Evolutionary conservation across 345 rosid species (phyloP), one percentile per base, ranked within the genome.

Genomic region (Populus ilicifolia): DNA sequence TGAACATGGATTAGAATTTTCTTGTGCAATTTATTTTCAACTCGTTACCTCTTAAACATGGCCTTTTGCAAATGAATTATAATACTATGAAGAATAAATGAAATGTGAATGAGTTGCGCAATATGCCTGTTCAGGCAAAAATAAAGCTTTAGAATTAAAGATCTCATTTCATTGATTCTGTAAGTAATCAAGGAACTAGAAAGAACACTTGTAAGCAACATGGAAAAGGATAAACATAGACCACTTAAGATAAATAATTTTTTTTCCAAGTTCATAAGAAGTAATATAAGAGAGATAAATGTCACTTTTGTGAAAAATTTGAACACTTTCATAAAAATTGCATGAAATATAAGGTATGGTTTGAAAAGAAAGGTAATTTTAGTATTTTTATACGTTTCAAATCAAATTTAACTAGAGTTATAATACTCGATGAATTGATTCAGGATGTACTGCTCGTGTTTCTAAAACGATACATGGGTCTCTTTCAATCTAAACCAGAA

Each of bases 1-100:
- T 79, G 72, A 21, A 56, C 0, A 27, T 80, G 35, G 74, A 54
- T 74, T 84, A 43, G 0, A 23, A n/a, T 25, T 84, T 74, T 39
- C 30, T 71, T 0, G 63, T 77, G 8, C 29, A 29, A 5, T 80
- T 75, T 63, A 74, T 77, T 21, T 13, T 80, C 1, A 82, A 80
- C 20, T 82, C 75, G 4, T 61, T 82, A 4, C 76, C 78, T 77
- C 21, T 17, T 79, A 3, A 80, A n/a, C 72, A 63, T 83, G 62
- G 71, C 3, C 27, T 69, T 41, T 80, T 80, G 29, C 69, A 85
- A 43, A 72, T 81, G 3, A 54, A 79, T 23, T 79, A 79, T 10
- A 81, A 79, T n/a, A 83, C 81, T 21, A 56, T 56, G 1, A 35
- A 56, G 67, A 20, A 72, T 0, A 72, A 56, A 23, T 59, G 67